Percentiles rank a stretch among this genome's conserved stretches.
These are phyloP conservation scores for Penicillium sp. DNA, from an alignment of 2,329 filamentous ascomycete genomes.

Conservation along the genomic window DNA sequence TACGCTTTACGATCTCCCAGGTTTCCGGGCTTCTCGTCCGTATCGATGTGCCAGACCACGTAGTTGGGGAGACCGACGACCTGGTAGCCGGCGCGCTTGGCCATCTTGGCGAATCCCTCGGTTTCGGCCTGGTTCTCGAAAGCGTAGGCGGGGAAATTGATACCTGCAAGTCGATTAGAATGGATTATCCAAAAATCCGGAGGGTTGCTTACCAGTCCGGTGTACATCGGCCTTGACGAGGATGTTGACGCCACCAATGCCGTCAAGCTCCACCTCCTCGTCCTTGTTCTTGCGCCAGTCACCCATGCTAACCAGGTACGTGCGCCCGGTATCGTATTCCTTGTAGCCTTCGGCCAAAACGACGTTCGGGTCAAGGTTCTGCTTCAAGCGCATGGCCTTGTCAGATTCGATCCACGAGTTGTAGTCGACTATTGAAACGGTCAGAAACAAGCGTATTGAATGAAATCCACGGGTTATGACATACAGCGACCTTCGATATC, in stretches of 20 bases:
- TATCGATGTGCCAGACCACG: conserved; percentile 98
- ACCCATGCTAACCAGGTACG: conserved; percentile 86
- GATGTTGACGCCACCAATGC: conserved; percentile 95
- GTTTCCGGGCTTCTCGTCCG: conserved; percentile 89
- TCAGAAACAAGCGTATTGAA: conserved; percentile 20
- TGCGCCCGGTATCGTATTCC: conserved; percentile 85
- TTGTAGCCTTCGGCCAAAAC: conserved; percentile 94
- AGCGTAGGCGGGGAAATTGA: conserved; percentile 95
- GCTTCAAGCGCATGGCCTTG: conserved; percentile 72
- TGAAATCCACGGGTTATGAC: conserved; percentile 34
- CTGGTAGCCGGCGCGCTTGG: conserved; percentile 88
- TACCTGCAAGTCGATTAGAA: conserved; percentile 57
- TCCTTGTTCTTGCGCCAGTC: conserved; percentile 92
- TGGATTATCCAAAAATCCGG: not conserved
- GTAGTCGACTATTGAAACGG: conserved; percentile 71
- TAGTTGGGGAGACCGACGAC: conserved; percentile 95
- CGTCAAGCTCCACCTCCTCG: conserved; percentile 87
- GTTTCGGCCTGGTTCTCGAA: conserved; percentile 99
- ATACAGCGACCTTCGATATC: conserved; percentile 95
- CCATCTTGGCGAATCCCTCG: conserved; percentile 98
- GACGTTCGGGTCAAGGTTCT: conserved; percentile 71
- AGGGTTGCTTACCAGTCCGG: conserved; percentile 67
- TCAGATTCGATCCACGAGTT: conserved; percentile 98
- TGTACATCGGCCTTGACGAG: conserved; percentile 97
- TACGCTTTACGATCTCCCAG: conserved; percentile 41